Evolutionary conservation across 257 asterid species (phyloP).

Genomic region (Penstemon newberryi): DNA sequence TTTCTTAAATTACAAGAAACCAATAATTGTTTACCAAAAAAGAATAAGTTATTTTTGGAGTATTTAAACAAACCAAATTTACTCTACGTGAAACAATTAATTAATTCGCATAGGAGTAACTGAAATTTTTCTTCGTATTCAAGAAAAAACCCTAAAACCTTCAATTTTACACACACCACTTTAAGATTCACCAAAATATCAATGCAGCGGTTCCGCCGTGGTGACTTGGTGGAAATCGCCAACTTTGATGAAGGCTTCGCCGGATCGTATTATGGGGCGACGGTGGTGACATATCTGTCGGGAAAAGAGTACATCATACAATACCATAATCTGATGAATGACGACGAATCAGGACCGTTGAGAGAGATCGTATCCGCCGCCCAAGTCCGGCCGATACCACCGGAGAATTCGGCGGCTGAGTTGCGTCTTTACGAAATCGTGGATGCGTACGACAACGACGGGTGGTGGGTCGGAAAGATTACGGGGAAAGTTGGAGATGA

Average conservation of each 20-base stretch:
- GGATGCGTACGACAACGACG: conserved; percentile 36
- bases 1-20: no score
- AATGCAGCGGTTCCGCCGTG: not conserved
- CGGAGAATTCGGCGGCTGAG: not conserved
- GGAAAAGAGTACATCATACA: conserved; percentile 20
- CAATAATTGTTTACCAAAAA: no score
- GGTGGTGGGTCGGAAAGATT: conserved; percentile 39
- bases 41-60: no score
- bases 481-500: not conserved
- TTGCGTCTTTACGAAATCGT: conserved; percentile 13
- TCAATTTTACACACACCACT: no score
- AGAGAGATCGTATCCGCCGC: conserved; percentile 28
- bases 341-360: conserved; percentile 31
- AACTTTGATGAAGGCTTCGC: conserved; percentile 26
- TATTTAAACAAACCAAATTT: no score
- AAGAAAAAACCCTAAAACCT: not conserved
- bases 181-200: not conserved
- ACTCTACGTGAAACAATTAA: no score
- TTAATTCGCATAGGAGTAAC: no score
- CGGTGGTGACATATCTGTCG: conserved; percentile 12
- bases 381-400: conserved; percentile 35
- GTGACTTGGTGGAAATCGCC: conserved; percentile 26
- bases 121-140: no score
- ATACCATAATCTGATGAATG: conserved; percentile 24
- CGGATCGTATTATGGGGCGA: conserved; percentile 33